Percentiles rank a stretch among this genome's conserved stretches.
These are phyloP conservation scores for Skeletonema tropicum DNA, from an alignment of 108 stramenopile genomes.

Conservation along the genomic window DNA sequence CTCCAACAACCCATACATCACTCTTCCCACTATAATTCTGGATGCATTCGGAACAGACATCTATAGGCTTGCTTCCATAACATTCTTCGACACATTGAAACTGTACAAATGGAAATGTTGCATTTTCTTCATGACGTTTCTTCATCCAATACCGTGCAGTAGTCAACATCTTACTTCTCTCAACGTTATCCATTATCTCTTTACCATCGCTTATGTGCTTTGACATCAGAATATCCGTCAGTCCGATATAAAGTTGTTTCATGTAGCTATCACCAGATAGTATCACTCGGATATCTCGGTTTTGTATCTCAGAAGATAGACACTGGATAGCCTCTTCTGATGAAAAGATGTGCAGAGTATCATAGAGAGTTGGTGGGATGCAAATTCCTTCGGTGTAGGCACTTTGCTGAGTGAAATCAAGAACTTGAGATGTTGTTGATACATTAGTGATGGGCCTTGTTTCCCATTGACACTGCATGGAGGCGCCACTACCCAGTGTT, in stretches of 20 bases:
- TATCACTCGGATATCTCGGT: not conserved
- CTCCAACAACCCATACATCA: conserved; percentile 5
- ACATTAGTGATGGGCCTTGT: not conserved
- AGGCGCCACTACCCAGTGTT: conserved; percentile 5
- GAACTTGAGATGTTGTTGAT: not conserved
- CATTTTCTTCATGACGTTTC: not conserved
- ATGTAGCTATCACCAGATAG: conserved; percentile 33
- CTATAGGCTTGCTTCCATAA: not conserved
- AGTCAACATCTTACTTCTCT: not conserved
- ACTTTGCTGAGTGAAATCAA: conserved; percentile 6
- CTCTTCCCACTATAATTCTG: not conserved
- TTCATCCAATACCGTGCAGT: not conserved
- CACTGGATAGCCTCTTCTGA: conserved; percentile 24
- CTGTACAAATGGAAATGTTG: conserved; percentile 2
- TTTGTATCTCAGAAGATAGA: not conserved
- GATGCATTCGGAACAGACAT: conserved; percentile 9
- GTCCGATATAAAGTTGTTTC: conserved; percentile 25
- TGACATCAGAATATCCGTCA: conserved; percentile 24
- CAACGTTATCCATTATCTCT: not conserved
- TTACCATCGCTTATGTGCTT: conserved; percentile 9
- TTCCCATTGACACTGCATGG: conserved; percentile 13
- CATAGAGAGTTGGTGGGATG: not conserved
- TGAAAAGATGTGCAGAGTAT: conserved; percentile 22
- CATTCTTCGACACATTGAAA: conserved; percentile 3
- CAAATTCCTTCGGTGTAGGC: conserved; percentile 17